Conservation (phyloP, 495 filamentous ascomycete genomes). For the Tuber microsphaerosporum region DNA sequence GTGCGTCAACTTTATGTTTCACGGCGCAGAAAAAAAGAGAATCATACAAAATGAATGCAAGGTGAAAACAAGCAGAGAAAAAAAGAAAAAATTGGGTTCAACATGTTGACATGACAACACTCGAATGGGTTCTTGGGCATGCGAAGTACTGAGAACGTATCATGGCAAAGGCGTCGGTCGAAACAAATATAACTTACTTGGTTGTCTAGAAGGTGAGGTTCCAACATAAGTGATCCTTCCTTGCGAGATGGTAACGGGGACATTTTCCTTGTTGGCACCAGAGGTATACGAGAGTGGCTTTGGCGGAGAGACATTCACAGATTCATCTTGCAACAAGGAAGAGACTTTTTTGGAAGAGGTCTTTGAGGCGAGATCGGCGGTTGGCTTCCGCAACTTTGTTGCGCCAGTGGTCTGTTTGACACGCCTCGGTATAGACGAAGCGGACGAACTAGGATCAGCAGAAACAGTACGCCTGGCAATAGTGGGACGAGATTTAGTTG, state of each 20-base stretch:
- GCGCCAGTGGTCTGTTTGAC: constrained; percentile 21
- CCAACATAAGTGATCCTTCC: not conserved
- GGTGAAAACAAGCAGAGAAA: constrained; percentile 5
- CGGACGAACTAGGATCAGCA: constrained; percentile 16
- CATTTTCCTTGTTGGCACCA: constrained; percentile 39
- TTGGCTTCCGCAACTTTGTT: constrained; percentile 17
- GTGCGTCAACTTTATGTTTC: constrained; percentile 7
- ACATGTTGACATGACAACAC: not conserved
- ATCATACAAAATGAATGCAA: constrained; percentile 20
- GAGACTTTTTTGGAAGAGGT: constrained; percentile 14
- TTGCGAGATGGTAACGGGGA: constrained; percentile 17
- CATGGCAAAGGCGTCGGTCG: not conserved
- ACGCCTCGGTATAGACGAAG: constrained; percentile 36
- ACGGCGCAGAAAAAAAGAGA: not conserved
- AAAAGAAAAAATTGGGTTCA: not conserved
- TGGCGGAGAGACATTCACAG: constrained; percentile 20
- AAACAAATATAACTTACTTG: constrained; percentile 22
- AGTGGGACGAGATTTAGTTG: constrained; percentile 30
- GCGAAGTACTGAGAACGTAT: not conserved
- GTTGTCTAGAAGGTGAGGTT: constrained; percentile 16
- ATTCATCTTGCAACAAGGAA: constrained; percentile 24
- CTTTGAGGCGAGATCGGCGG: constrained; percentile 17
- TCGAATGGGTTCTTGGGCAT: not conserved
- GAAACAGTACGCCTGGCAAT: constrained; percentile 12
- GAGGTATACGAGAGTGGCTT: constrained; percentile 28